Base-by-base conservation (phyloP, 129 eudicot genomes). In the Saposhnikovia divaricata region DNA sequence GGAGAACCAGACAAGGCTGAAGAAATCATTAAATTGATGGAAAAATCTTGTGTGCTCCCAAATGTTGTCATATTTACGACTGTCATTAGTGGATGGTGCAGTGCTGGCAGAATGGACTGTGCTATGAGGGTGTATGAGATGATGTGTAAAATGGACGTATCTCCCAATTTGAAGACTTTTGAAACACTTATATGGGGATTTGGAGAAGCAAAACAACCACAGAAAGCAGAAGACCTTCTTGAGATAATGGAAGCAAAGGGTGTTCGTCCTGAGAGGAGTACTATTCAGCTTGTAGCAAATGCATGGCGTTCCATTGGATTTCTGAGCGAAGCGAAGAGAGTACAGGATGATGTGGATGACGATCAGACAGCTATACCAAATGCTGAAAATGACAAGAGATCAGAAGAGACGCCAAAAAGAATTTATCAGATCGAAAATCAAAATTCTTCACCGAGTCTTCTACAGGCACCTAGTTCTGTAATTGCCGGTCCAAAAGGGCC, bases 161-260 rank as follows among this genome's bases (percentile, higher is more conserved):
- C 94, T 43, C 97, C 99, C 0, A 96, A 92, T 73, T 45, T 90
- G 83, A 96, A 87, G 80, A 96, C 99, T 21, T 89, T 85, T 71
- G 97, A 95, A 39, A 95, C 99, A 11, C 85, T 95, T 8, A 95
- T 95, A 55, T 95, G 99, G 99, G 99, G 99, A 18, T 92, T 79
- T 45, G 93, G 96, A 46, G 97, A 92, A 89, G 91, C 96, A 37
- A 90, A 83, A 84, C 94, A 92, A 65, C 99, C 99, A 42, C 92
- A 93, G 97, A 95, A 95, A 83, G 96, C 90, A 0, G 97, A 95
- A 76, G 97, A 95, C 69, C 59, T 92, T 53, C 84, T 92, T 37
- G 84, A 83, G 31, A 77, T 86, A 12, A 92, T 92, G 95, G 87
- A 86, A 81, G 81, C 79, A 46, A 89, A 81, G 78, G 89, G 97